Evolutionary conservation across 768 basidiomycete genomes (phyloP).

Genomic region (Asterophora parasitica): DNA sequence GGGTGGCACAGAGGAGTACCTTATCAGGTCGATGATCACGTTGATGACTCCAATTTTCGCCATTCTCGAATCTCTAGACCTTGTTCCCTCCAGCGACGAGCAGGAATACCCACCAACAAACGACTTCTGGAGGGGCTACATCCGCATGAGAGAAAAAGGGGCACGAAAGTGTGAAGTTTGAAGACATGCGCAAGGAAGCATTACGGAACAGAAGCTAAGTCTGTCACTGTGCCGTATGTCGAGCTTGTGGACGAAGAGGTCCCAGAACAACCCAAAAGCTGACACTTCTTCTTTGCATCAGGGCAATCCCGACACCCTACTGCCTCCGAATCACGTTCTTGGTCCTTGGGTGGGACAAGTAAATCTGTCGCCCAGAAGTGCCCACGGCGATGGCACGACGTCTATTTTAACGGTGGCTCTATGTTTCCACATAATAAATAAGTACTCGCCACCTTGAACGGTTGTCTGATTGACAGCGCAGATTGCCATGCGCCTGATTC

Average conservation of each 20-base stretch:
- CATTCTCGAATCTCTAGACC: background rate
- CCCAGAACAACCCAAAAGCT: slow-evolving; percentile 11
- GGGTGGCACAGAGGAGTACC: slow-evolving; percentile 12
- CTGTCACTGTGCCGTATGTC: slow-evolving; percentile 9
- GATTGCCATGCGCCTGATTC: slow-evolving; percentile 3
- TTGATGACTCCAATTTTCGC: background rate
- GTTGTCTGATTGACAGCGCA: slow-evolving; percentile 1
- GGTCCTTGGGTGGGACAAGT: background rate
- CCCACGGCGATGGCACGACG: background rate
- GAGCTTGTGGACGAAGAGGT: slow-evolving; percentile 6
- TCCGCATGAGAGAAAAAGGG: background rate
- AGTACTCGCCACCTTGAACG: background rate
- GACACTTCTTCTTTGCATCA: slow-evolving; percentile 14
- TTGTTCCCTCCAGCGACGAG: background rate
- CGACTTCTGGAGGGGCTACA: slow-evolving; percentile 1
- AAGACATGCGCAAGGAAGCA: slow-evolving; percentile 6
- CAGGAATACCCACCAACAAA: background rate
- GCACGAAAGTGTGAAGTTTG: background rate
- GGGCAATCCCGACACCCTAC: slow-evolving; percentile 4
- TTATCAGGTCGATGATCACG: slow-evolving; percentile 3
- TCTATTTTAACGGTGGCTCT: slow-evolving; percentile 2
- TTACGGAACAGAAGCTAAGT: slow-evolving; percentile 13
- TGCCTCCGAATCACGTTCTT: slow-evolving; percentile 4
- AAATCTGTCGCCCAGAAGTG: slow-evolving; percentile 10
- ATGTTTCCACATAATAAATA: slow-evolving; percentile 1